Base-by-base conservation (phyloP, 23 red algal genomes). In the Gracilaria caudata region DNA sequence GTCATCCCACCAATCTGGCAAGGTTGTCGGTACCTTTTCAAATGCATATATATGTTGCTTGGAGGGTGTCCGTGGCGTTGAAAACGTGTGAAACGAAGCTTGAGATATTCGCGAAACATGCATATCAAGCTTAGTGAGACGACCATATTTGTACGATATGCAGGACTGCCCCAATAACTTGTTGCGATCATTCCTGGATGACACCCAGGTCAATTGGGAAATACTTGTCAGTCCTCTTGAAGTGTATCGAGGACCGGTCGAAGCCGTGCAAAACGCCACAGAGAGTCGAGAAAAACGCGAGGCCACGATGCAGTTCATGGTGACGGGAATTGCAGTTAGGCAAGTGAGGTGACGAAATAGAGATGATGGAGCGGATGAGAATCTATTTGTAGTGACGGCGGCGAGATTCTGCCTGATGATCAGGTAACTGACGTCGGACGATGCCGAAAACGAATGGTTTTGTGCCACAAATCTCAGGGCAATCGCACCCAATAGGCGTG, bases 1-100 rank as follows among this genome's bases (percentile, higher is more conserved):
- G 30, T 66, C 61, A 25, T 87, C 53, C 85, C 85, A 89, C 85
- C 85, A 89, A 41, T 89, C 85, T 0, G 85, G 85, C 51, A 66
- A 55, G 0, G 36, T 49, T n/a, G 54, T 60, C 8, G 87, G 87
- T n/a, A 91, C 77, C 33, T 91, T 91, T 33, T 91, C 87, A 74
- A 91, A 91, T 0, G 77, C 77, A 23, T 24, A 57, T 23, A 75
- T 30, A 2, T 38, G 20, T 26, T 49, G 70, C 24, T 29, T 75
- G 11, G 70, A 28, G 20, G 70, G 40, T 7, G 9, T 24, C 5
- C 38, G 37, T 36, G 70, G 14, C 6, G 37, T 47, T 23, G 37
- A 24, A 47, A 47, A 47, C 1, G 25, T 9, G 24, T 19, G 70
- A 0, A 29, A 26, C 37, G 39, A 3, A 13, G n/a, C 38, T 26